These are phyloP conservation scores for Fistulifera solaris DNA, from an alignment of 108 stramenopile species.

Conservation along the genomic window DNA sequence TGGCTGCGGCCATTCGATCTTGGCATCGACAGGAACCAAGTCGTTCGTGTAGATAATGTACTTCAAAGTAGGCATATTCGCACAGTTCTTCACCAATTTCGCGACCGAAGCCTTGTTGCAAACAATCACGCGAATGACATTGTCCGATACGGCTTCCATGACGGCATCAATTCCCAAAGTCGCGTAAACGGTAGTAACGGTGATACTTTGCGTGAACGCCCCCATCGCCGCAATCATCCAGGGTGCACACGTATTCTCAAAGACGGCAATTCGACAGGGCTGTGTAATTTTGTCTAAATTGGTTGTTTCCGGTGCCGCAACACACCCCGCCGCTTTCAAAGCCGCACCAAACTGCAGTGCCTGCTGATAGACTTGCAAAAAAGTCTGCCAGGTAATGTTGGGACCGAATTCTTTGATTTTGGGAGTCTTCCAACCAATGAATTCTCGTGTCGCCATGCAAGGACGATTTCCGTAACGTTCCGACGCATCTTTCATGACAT, in stretches of 20 bases:
- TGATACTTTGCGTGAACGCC: constrained; percentile 66
- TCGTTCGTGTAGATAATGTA: constrained; percentile 78
- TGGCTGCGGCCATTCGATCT: constrained; percentile 40
- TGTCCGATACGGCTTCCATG: constrained; percentile 75
- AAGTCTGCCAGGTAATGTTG: constrained; percentile 47
- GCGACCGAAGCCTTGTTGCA: constrained; percentile 77
- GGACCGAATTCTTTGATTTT: constrained; percentile 72
- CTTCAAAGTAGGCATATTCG: constrained; percentile 72
- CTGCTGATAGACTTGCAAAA: constrained; percentile 54
- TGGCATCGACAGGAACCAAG: constrained; percentile 30
- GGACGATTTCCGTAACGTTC: constrained; percentile 25
- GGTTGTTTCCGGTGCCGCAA: constrained; percentile 43
- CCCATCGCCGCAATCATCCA: constrained; percentile 86
- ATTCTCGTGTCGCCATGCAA: constrained; percentile 70
- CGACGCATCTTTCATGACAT: constrained; percentile 39
- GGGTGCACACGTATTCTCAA: constrained; percentile 84
- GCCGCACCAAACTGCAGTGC: constrained; percentile 76
- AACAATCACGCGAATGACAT: constrained; percentile 66
- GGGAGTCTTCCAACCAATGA: constrained; percentile 55
- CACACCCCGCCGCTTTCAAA: constrained; percentile 50
- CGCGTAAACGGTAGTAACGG: constrained; percentile 85
- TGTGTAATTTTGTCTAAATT: constrained; percentile 67
- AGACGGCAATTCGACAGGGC: constrained; percentile 82
- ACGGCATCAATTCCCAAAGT: constrained; percentile 90
- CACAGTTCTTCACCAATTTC: constrained; percentile 30